Evolutionary conservation across 164 flowering plant species (phyloP), one percentile per base, ranked within the genome.

Genomic region (Magnolia officinalis): DNA sequence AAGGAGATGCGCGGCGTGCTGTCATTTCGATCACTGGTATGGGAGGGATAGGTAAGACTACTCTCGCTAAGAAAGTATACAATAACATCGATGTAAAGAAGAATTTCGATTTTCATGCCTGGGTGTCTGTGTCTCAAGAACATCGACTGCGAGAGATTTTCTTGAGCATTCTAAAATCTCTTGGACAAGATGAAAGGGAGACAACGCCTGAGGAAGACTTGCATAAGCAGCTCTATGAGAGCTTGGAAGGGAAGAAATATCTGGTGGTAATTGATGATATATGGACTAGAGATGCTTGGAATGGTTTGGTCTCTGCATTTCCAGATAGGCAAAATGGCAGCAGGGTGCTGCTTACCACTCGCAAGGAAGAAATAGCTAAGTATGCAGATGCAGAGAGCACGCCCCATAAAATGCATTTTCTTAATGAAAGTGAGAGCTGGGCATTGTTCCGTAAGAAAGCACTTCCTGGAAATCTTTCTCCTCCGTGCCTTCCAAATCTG

Each of bases 191-290:
- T 13, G 63, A 72, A 13, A 24, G 50, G 29, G 59, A 73, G 4
- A 84, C 82, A 23, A 85, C 82, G 69, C 82, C 80, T 70, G 6
- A n/a, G 0, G 79, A 75, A 11, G 84, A 82, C 55, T 29, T 87
- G 31, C 55, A 83, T 74, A 76, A 66, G 74, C 26, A 59, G 26
- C 50, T 73, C 20, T 63, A 1, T 29, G 13, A 29, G 5, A 29
- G 19, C 24, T 18, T 73, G 26, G 8, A 59, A 18, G 20, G 52
- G 0, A 50, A 14, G 11, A 77, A 72, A 18, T 85, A 78, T 24
- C 50, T 83, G 10, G 69, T 84, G 5, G 82, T 87, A 1, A 18
- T 87, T 37, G 89, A 87, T 76, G 88, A 87, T 75, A 70, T 86
- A 8, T 86, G 86, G 87, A 21, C 29, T 0, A 59, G 2, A 2